These are phyloP conservation scores for Cercospora zeae-maydis DNA, from an alignment of 2,329 filamentous ascomycete genomes.

Conservation along the genomic window DNA sequence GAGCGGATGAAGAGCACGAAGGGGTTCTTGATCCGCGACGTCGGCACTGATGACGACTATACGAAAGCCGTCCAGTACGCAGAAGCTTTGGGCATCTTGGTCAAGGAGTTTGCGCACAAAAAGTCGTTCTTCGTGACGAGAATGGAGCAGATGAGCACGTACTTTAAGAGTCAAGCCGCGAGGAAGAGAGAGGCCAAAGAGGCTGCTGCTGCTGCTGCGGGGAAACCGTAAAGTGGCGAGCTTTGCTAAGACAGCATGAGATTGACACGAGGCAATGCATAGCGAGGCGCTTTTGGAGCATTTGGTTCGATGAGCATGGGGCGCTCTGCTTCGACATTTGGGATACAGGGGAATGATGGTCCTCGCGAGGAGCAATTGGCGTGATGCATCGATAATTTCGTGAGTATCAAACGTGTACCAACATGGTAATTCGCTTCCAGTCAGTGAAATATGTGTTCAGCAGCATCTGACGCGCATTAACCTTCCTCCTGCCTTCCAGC, in stretches of 20 bases:
- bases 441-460: not conserved
- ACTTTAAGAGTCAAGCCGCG: conserved; percentile 59
- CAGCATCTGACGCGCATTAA: not conserved
- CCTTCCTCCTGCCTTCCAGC: not conserved
- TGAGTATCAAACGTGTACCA: conserved; percentile 12
- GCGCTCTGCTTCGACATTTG: not conserved
- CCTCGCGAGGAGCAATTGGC: not conserved
- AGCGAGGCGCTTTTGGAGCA: conserved; percentile 23
- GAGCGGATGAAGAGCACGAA: conserved; percentile 82
- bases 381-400: conserved; percentile 3
- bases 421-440: conserved; percentile 3
- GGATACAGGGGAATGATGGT: not conserved
- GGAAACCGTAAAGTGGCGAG: conserved; percentile 2
- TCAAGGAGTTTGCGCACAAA: conserved; percentile 77
- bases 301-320: not conserved
- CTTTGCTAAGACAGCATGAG: not conserved
- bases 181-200: conserved; percentile 32
- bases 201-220: conserved; percentile 6
- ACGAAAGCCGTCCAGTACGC: conserved; percentile 69
- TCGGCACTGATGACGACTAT: conserved; percentile 63
- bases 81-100: conserved; percentile 82
- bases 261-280: conserved; percentile 10
- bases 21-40: conserved; percentile 89
- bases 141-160: conserved; percentile 82
- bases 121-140: conserved; percentile 89